Conservation (phyloP, 2,329 filamentous ascomycete genomes). For the Trichophyton rubrum region DNA sequence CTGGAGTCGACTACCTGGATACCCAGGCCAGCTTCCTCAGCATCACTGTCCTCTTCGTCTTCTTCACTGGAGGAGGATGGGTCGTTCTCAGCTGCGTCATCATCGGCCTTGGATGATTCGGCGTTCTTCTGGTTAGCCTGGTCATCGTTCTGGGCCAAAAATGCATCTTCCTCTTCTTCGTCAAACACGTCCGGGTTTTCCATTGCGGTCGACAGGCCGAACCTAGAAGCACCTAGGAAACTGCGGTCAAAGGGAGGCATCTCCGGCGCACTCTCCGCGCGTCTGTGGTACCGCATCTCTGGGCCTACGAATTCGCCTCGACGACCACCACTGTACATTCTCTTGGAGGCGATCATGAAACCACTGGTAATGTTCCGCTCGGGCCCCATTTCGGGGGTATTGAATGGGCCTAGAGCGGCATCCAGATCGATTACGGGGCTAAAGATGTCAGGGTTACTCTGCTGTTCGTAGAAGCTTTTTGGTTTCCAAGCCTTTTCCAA, state of each 20-base stretch:
- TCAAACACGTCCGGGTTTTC: slow-evolving; percentile 38
- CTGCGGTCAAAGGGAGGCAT: slow-evolving; percentile 38
- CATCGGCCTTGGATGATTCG: not conserved
- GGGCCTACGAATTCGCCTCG: slow-evolving; percentile 36
- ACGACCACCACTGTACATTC: slow-evolving; percentile 39
- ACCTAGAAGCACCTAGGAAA: slow-evolving; percentile 25
- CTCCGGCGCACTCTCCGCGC: slow-evolving; percentile 38
- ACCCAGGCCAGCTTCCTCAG: slow-evolving; percentile 10
- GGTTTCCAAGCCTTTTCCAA: slow-evolving; percentile 32
- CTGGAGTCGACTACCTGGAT: slow-evolving; percentile 13
- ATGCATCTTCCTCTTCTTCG: slow-evolving; percentile 40
- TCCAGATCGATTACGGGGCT: slow-evolving; percentile 87
- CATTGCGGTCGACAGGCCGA: slow-evolving; percentile 28
- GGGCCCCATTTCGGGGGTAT: slow-evolving; percentile 46
- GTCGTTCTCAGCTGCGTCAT: too few relatives aligned
- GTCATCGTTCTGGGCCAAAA: slow-evolving; percentile 24
- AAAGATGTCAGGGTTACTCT: slow-evolving; percentile 48
- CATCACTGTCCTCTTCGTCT: not conserved
- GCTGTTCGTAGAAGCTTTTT: slow-evolving; percentile 33
- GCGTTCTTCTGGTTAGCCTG: not conserved
- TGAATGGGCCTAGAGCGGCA: slow-evolving; percentile 83
- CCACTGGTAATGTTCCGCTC: slow-evolving; percentile 22
- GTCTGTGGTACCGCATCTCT: slow-evolving; percentile 39
- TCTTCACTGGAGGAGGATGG: too few relatives aligned
- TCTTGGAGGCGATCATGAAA: slow-evolving; percentile 30